A percentile compares a stretch with the other conserved stretches of the same genome.
Conservation (phyloP, 2,329 filamentous ascomycete genomes). For the Ophiostoma fasciatum region DNA sequence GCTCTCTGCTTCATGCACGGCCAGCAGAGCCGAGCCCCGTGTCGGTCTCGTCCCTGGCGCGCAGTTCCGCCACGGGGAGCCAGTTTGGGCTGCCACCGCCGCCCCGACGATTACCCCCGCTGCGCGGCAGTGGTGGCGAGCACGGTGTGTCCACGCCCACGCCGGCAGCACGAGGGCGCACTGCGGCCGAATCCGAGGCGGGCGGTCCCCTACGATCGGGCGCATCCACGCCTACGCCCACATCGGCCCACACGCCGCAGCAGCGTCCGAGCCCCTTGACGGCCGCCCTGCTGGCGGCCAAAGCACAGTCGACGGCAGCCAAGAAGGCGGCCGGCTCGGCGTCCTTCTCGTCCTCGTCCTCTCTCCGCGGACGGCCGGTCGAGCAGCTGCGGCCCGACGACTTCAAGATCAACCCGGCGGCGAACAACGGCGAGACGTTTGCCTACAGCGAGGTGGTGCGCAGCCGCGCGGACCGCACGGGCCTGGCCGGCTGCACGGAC, state of each 20-base stretch:
- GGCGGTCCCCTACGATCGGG: too few relatives aligned
- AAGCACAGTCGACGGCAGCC: conserved; percentile 1
- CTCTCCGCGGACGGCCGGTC: conserved; percentile 43
- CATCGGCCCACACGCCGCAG: too few relatives aligned
- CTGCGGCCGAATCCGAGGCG: too few relatives aligned
- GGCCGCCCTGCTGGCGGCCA: background rate
- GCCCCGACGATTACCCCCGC: conserved; percentile 1
- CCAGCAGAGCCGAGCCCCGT: conserved; percentile 8
- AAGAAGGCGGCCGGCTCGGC: too few relatives aligned
- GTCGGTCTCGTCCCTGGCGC: background rate
- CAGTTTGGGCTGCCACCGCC: conserved; percentile 9
- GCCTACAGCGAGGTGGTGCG: conserved; percentile 66
- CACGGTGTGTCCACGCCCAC: background rate
- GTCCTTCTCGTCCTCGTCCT: too few relatives aligned
- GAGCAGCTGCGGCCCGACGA: conserved; percentile 48
- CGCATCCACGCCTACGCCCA: background rate
- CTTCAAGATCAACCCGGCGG: conserved; percentile 67
- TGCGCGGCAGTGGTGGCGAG: background rate
- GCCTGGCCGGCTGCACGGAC: conserved; percentile 59
- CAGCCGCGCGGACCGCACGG: conserved; percentile 51
- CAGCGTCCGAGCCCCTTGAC: too few relatives aligned
- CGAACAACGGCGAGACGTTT: conserved; percentile 55
- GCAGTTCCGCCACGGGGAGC: conserved; percentile 2
- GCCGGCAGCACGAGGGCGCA: too few relatives aligned
- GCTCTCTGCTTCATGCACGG: conserved; percentile 8